Percentiles rank a stretch among this genome's conserved stretches.
Conservation (phyloP, 2,329 filamentous ascomycete genomes). For the Grosmannia penicillata region DNA sequence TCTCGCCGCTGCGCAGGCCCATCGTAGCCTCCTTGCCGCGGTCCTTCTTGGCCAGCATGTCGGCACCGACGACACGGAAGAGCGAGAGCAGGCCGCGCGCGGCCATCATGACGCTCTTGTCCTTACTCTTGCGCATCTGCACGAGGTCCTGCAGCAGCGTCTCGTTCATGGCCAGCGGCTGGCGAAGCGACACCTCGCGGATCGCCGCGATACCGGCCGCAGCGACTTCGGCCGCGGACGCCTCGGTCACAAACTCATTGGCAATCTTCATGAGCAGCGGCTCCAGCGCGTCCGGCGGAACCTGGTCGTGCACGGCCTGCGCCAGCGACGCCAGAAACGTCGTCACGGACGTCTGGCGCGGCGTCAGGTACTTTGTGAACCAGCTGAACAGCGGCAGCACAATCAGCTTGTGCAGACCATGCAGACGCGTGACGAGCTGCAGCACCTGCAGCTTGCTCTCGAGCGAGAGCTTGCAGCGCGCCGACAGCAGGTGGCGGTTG, state of each 20-base stretch:
- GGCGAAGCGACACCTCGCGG: conserved; percentile 80
- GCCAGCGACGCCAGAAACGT: conserved; percentile 86
- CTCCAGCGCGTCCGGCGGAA: conserved; percentile 84
- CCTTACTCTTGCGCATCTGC: conserved; percentile 91
- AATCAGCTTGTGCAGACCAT: conserved; percentile 84
- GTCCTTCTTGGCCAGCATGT: conserved; percentile 78
- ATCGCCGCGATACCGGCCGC: conserved; percentile 85
- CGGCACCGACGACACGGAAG: conserved; percentile 81
- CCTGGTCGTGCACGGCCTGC: conserved; percentile 78
- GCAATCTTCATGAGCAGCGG: conserved; percentile 89
- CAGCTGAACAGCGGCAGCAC: conserved; percentile 88
- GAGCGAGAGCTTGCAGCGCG: conserved; percentile 69
- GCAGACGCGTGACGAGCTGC: conserved; percentile 77
- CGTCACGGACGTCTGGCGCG: conserved; percentile 77
- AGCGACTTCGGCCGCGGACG: conserved; percentile 76
- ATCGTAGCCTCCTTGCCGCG: conserved; percentile 85
- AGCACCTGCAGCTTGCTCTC: conserved; percentile 65
- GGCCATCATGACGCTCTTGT: conserved; percentile 99
- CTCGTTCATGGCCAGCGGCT: conserved; percentile 92
- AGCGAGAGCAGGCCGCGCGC: conserved; percentile 81
- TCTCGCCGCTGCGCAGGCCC: conserved; percentile 56
- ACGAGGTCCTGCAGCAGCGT: conserved; percentile 92
- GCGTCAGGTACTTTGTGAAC: conserved; percentile 80
- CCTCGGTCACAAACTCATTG: conserved; percentile 96
- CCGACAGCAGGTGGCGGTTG: conserved; percentile 76